Conservation (phyloP, 208 protist species). For the Trypanosoma rangeli region DNA sequence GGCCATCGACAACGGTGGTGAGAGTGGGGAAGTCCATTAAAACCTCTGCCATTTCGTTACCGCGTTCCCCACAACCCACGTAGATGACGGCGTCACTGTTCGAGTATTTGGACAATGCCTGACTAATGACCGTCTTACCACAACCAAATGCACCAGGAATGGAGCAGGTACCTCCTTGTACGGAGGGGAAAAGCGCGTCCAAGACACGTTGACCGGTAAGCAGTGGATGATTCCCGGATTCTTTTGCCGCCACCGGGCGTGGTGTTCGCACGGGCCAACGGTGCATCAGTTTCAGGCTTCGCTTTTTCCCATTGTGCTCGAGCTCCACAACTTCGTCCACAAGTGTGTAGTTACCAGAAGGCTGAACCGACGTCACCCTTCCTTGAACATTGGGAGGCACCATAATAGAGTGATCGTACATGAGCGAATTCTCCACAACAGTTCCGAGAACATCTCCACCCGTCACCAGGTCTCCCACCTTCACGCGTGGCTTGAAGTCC, state of each 20-base stretch:
- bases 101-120: constrained; percentile 99
- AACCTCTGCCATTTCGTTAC: constrained; percentile 99
- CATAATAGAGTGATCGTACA: constrained; percentile 97
- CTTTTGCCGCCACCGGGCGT: constrained; percentile 95
- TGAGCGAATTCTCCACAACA: constrained; percentile 97
- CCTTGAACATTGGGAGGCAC: constrained; percentile 94
- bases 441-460: constrained; percentile 97
- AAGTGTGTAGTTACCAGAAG: constrained; percentile 94
- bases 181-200: constrained; percentile 98
- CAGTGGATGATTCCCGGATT: constrained; percentile 96
- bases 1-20: constrained; percentile 93
- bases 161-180: constrained; percentile 99
- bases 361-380: constrained; percentile 93
- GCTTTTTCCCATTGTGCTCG: constrained; percentile 89
- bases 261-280: constrained; percentile 97
- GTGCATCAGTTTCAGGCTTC: constrained; percentile 95
- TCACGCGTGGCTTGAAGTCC: constrained; percentile 94
- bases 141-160: constrained; percentile 99
- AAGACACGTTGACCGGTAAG: constrained; percentile 99
- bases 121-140: constrained; percentile 99
- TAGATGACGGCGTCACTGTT: constrained; percentile 99
- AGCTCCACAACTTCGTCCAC: constrained; percentile 92
- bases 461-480: constrained; percentile 96
- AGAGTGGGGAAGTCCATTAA: constrained; percentile 99
- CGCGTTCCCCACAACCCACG: constrained; percentile 99